These are phyloP conservation scores for Kluyveromyces lactis DNA, from an alignment of 805 yeast species.

Conservation along the genomic window DNA sequence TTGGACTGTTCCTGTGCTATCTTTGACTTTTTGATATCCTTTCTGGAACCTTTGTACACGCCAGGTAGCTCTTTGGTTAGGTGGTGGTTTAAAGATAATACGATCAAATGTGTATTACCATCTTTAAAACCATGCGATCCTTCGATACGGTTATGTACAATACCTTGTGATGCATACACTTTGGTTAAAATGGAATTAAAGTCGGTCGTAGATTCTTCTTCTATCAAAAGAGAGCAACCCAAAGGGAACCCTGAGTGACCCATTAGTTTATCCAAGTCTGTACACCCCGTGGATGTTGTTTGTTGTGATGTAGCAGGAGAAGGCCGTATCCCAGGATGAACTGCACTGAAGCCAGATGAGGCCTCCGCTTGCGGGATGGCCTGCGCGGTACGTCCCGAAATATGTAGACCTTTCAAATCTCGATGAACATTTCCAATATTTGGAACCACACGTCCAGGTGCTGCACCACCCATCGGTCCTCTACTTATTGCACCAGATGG, in stretches of 20 bases:
- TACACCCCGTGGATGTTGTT: slow-evolving; percentile 71
- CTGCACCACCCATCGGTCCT: slow-evolving; percentile 1
- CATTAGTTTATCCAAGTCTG: slow-evolving; percentile 64
- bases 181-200: slow-evolving; percentile 65
- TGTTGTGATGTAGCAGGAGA: slow-evolving; percentile 66
- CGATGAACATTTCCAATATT: neutral
- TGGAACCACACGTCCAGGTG: neutral
- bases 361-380: no score
- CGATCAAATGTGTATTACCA: slow-evolving; percentile 51
- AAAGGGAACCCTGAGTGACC: slow-evolving; percentile 82
- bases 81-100: slow-evolving; percentile 45
- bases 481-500: slow-evolving; percentile 2
- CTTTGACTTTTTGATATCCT: slow-evolving; percentile 54
- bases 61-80: slow-evolving; percentile 78
- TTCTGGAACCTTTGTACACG: slow-evolving; percentile 57
- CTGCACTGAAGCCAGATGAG: slow-evolving; percentile 2
- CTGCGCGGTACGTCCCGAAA: no score
- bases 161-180: slow-evolving; percentile 69
- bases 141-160: slow-evolving; percentile 50
- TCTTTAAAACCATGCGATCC: slow-evolving; percentile 15
- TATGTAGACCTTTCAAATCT: neutral
- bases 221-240: slow-evolving; percentile 61
- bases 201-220: slow-evolving; percentile 85
- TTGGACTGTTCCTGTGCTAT: slow-evolving; percentile 51
- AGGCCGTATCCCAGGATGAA: slow-evolving; percentile 60